These are phyloP conservation scores for Monilinia laxa DNA, from an alignment of 2,329 filamentous ascomycete species.

Conservation along the genomic window DNA sequence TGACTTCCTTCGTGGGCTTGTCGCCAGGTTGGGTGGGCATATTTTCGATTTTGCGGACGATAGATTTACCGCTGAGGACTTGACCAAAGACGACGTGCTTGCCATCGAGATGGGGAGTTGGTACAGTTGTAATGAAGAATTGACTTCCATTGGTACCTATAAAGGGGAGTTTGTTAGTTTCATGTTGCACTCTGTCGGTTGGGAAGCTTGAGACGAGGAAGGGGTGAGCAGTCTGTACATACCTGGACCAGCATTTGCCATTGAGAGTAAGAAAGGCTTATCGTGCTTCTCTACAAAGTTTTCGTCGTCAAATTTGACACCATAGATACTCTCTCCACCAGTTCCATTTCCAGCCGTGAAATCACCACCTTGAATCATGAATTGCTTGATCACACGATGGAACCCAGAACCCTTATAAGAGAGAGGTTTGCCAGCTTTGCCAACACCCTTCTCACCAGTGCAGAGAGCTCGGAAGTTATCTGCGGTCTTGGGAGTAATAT, in stretches of 20 bases:
- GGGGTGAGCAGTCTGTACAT: constrained; percentile 42
- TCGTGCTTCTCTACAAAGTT: constrained; percentile 92
- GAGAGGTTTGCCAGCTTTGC: constrained; percentile 78
- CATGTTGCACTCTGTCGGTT: neutral
- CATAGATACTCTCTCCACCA: constrained; percentile 95
- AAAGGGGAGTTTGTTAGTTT: constrained; percentile 23
- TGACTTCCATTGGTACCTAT: constrained; percentile 91
- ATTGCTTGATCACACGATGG: constrained; percentile 96
- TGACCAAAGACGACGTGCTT: constrained; percentile 98
- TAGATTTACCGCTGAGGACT: constrained; percentile 87
- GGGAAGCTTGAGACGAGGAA: neutral
- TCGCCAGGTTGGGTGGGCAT: constrained; percentile 70
- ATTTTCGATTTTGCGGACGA: constrained; percentile 89
- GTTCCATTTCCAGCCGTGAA: constrained; percentile 95
- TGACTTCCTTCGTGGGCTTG: constrained; percentile 71
- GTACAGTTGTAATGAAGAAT: constrained; percentile 96
- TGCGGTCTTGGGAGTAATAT: constrained; percentile 87
- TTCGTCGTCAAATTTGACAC: constrained; percentile 95
- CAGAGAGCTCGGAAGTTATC: constrained; percentile 95
- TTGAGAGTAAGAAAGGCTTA: constrained; percentile 88
- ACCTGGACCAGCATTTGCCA: constrained; percentile 96
- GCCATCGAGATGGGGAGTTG: constrained; percentile 85
- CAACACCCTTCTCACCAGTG: constrained; percentile 88
- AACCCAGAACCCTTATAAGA: constrained; percentile 92
- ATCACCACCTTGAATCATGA: constrained; percentile 98